These are phyloP conservation scores for Eimeria zaria DNA, from an alignment of 169 alveolate genomes.

Conservation along the genomic window DNA sequence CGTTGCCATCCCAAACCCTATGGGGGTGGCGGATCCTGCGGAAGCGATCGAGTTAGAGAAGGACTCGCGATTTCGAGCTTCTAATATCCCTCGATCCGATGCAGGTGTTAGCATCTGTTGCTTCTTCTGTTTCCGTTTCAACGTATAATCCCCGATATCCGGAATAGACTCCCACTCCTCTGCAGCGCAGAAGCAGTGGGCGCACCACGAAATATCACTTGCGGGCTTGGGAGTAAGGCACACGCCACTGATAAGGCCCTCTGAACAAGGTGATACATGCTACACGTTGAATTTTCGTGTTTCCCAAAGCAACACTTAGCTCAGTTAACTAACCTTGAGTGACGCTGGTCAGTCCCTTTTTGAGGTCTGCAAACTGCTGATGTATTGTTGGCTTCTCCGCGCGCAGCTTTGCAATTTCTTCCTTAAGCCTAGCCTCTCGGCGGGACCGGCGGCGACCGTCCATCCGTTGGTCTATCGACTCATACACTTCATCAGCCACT, in stretches of 20 bases:
- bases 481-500: conserved; percentile 97
- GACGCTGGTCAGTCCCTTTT: conserved; percentile 85
- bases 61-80: conserved; percentile 70
- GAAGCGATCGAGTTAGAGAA: conserved; percentile 76
- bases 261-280: background rate
- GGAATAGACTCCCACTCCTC: conserved; percentile 99
- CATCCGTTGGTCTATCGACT: conserved; percentile 95
- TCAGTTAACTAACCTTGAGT: conserved; percentile 76
- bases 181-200: conserved; percentile 18
- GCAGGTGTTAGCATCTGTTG: conserved; percentile 85
- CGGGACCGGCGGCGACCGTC: conserved; percentile 95
- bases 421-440: conserved; percentile 94
- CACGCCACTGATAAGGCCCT: background rate
- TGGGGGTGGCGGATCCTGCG: conserved; percentile 87
- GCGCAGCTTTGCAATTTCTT: conserved; percentile 93
- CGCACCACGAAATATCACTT: background rate
- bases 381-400: conserved; percentile 92
- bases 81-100: conserved; percentile 78
- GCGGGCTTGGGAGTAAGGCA: background rate
- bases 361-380: conserved; percentile 87
- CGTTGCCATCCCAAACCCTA: conserved; percentile 87
- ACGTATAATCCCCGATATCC: conserved; percentile 95
- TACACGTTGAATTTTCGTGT: background rate
- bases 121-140: conserved; percentile 92
- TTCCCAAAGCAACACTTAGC: background rate